Base-by-base conservation (phyloP, 2,329 filamentous ascomycete species). In the Lasiodiplodia sp. region DNA sequence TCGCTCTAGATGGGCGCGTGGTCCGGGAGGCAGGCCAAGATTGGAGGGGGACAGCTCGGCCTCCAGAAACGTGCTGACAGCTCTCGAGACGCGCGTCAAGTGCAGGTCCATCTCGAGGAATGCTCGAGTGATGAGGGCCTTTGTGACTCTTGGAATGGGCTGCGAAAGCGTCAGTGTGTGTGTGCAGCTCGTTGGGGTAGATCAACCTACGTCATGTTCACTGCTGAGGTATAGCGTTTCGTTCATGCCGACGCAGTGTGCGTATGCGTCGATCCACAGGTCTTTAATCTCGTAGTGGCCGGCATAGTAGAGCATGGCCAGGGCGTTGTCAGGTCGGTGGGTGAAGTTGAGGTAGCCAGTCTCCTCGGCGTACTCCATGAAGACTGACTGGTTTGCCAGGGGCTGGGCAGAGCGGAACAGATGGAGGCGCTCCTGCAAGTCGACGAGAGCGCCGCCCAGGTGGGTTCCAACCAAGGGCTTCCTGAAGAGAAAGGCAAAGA, bases 241-340 rank as follows among this genome's bases (percentile, higher is more conserved):
- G 69, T 86, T 87, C 92, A 95, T 94, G 53, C 92, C 92, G 44
- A 91, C 90, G 75, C 92, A 93, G 74, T 96, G 92, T 16, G 87
- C 85, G 78, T 94, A 93, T 0, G 92, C 89, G 73, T 92, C 86
- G 12, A 89, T 85, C 83, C 92, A 95, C 14, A 92, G 79, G n/a
- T 88, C 85, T 66, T 82, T 83, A 31, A 91, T 78, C 64, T 87
- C 85, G 71, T 89, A 90, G 25, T 84, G 81, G 74, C 95, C 92
- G 2, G 91, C 89, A 53, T 93, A 85, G 63, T 86, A 86, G 14
- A 95, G 80, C 55, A 90, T 82, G 0, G 89, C 91, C 47, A 94
- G 76, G 0, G 92, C 89, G 74, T 94, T 88, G 64, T 89, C 85
- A 0, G 90, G 87, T 69, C 88, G 87, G 69, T 88, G 86, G 2